phyloP scores from a whole-genome alignment of 1,284 basidiomycete species.

The Sanghuangporus baumii region DNA sequence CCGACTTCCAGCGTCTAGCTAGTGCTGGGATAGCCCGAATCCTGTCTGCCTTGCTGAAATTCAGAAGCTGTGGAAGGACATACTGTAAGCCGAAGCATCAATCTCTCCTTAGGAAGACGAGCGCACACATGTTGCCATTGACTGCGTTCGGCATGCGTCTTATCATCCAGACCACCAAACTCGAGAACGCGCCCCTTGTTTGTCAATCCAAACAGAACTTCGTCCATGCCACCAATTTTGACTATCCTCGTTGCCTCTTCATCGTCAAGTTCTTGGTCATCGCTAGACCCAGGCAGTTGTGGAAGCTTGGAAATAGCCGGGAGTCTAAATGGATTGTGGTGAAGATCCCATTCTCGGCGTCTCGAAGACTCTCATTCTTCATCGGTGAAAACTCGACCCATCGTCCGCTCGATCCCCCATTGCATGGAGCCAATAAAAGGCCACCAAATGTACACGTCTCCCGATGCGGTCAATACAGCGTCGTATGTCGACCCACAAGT shows the following conservation, averaged over 20 bases:
- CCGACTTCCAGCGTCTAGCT: conserved; percentile 23
- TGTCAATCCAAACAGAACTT: conserved; percentile 68
- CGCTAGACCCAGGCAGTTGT: conserved; percentile 33
- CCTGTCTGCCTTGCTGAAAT: conserved; percentile 59
- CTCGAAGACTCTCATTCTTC: conserved; percentile 33
- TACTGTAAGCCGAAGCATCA: conserved; percentile 1
- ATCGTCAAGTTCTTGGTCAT: conserved; percentile 25
- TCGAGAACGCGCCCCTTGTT: conserved; percentile 72
- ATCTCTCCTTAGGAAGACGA: conserved; percentile 13
- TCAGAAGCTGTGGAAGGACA: conserved; percentile 41
- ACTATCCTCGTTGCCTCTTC: conserved; percentile 45
- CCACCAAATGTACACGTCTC: conserved; percentile 74
- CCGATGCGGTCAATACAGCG: conserved; percentile 60
- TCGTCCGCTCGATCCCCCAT: conserved; percentile 33
- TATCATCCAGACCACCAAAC: conserved; percentile 40
- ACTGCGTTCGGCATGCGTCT: conserved; percentile 32
- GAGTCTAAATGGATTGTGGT: conserved; percentile 46
- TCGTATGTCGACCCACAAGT: conserved; percentile 81
- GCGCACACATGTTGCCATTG: conserved; percentile 75
- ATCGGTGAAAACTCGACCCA: conserved; percentile 39
- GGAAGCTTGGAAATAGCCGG: conserved; percentile 34
- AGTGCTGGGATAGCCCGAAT: conserved; percentile 42
- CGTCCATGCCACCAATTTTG: conserved; percentile 70
- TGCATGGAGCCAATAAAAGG: conserved; percentile 47
- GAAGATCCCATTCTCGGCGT: conserved; percentile 45